phyloP scores from a whole-genome alignment of 2,329 filamentous ascomycete genomes.

The Kalmusia sp. region DNA sequence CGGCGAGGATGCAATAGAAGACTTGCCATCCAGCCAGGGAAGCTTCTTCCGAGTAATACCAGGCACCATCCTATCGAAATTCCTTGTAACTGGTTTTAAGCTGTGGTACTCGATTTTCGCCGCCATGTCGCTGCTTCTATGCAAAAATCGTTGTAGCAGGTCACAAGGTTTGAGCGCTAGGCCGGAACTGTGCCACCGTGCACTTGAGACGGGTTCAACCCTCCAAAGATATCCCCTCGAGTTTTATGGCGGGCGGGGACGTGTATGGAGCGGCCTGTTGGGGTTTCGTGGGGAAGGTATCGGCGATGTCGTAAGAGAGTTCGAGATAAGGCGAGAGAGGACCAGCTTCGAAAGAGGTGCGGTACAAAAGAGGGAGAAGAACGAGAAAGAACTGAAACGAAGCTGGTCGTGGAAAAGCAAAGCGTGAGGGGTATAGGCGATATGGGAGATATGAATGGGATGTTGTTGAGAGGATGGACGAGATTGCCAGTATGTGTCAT shows the following conservation, averaged over 20 bases:
- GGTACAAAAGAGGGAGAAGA: not conserved
- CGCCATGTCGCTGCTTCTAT: constrained; percentile 5
- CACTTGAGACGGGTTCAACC: no score
- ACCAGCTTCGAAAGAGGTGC: constrained; percentile 9
- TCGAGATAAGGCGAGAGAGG: not conserved
- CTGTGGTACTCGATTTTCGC: not conserved
- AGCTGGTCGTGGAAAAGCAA: constrained; percentile 11
- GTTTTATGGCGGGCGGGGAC: not conserved
- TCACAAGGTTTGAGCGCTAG: not conserved
- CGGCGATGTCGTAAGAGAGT: not conserved
- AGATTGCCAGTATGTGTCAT: not conserved
- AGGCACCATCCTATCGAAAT: constrained; percentile 16
- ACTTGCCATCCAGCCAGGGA: constrained; percentile 40
- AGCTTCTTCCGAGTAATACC: constrained; percentile 26
- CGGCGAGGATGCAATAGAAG: constrained; percentile 15
- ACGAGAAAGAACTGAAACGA: not conserved
- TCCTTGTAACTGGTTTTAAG: not conserved
- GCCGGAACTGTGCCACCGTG: not conserved
- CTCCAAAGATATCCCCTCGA: no score
- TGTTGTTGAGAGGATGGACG: not conserved
- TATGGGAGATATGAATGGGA: constrained; percentile 13
- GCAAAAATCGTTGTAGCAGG: not conserved
- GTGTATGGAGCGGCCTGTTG: not conserved
- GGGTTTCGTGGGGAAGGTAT: not conserved
- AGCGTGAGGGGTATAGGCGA: constrained; percentile 1